A percentile compares a stretch with the other conserved stretches of the same genome.
phyloP scores from a whole-genome alignment of 148 eudicot genomes.

The Hydrangea macrophylla region DNA sequence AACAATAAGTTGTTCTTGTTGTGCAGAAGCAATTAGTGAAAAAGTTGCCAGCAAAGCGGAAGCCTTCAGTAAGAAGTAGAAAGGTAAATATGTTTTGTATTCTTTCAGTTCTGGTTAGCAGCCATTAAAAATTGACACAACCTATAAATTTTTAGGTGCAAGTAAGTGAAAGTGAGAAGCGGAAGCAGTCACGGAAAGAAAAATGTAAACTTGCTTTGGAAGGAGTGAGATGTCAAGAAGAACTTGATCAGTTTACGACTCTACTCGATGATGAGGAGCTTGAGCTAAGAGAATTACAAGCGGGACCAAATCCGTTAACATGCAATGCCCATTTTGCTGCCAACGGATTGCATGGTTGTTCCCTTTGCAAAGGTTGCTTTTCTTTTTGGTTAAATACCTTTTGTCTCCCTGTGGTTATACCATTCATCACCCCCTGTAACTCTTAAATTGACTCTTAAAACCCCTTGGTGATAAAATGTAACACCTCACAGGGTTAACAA shows the following conservation, averaged over 20 bases:
- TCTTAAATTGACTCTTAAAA: too few species aligned
- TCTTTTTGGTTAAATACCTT: too few species aligned
- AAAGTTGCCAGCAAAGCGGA: slow-evolving; percentile 48
- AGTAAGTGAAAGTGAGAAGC: slow-evolving; percentile 31
- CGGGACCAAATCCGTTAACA: slow-evolving; percentile 61
- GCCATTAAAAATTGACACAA: slow-evolving; percentile 12
- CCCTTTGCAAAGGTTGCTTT: slow-evolving; percentile 89
- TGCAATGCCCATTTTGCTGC: slow-evolving; percentile 70
- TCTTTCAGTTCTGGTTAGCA: not conserved
- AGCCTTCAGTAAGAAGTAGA: slow-evolving; percentile 37
- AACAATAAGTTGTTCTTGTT: slow-evolving; percentile 14
- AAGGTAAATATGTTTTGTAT: slow-evolving; percentile 41
- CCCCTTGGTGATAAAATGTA: too few species aligned
- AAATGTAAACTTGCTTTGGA: slow-evolving; percentile 73
- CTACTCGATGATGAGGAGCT: slow-evolving; percentile 91
- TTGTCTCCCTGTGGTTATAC: too few species aligned
- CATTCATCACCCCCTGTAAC: too few species aligned
- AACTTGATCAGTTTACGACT: slow-evolving; percentile 33
- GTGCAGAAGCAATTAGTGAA: slow-evolving; percentile 44
- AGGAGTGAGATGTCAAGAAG: slow-evolving; percentile 36
- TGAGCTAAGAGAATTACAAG: slow-evolving; percentile 72
- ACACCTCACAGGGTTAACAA: too few species aligned
- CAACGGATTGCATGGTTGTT: slow-evolving; percentile 63
- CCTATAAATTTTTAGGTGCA: slow-evolving; percentile 41
- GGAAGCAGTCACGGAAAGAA: slow-evolving; percentile 43